phyloP scores from a whole-genome alignment of 345 rosid genomes.

The Garcia nutans region DNA sequence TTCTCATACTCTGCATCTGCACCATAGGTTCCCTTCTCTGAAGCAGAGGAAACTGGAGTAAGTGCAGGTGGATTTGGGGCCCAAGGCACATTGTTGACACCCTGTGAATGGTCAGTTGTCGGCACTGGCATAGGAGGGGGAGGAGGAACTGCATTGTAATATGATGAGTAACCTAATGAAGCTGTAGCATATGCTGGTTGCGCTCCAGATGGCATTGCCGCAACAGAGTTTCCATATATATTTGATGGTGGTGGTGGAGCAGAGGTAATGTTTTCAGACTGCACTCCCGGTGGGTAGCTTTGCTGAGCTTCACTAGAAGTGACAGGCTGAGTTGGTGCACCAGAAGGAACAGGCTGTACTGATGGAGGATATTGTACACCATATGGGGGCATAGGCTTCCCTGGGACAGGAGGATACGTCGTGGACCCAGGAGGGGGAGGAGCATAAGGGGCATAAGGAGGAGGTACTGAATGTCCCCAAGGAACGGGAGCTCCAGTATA shows the following conservation, averaged over 20 bases:
- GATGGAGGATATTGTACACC: constrained; percentile 75
- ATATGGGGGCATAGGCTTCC: constrained; percentile 91
- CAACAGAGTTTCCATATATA: constrained; percentile 46
- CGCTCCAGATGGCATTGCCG: constrained; percentile 44
- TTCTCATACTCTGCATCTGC: constrained; percentile 90
- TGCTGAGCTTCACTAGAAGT: constrained; percentile 69
- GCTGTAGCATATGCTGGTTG: constrained; percentile 59
- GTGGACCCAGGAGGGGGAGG: constrained; percentile 65
- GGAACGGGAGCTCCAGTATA: constrained; percentile 54
- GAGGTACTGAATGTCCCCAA: constrained; percentile 88
- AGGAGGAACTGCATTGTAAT: constrained; percentile 75
- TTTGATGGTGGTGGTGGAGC: constrained; percentile 51
- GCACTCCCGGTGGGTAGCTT: constrained; percentile 88
- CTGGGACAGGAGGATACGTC: constrained; percentile 67
- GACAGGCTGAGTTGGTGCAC: constrained; percentile 47
- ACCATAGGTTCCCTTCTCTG: constrained; percentile 56
- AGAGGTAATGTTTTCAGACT: constrained; percentile 58
- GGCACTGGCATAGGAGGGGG: constrained; percentile 48
- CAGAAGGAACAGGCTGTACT: constrained; percentile 67
- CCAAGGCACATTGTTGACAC: constrained; percentile 74
- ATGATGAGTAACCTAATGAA: constrained; percentile 63
- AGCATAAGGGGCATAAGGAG: constrained; percentile 72
- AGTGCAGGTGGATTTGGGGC: constrained; percentile 30
- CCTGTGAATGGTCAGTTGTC: constrained; percentile 52
- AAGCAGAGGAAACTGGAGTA: constrained; percentile 21